Percentiles rank a stretch among this genome's conserved stretches.
Evolutionary conservation across 2,329 filamentous ascomycete genomes (phyloP).

Genomic region (Fusarium circinatum): DNA sequence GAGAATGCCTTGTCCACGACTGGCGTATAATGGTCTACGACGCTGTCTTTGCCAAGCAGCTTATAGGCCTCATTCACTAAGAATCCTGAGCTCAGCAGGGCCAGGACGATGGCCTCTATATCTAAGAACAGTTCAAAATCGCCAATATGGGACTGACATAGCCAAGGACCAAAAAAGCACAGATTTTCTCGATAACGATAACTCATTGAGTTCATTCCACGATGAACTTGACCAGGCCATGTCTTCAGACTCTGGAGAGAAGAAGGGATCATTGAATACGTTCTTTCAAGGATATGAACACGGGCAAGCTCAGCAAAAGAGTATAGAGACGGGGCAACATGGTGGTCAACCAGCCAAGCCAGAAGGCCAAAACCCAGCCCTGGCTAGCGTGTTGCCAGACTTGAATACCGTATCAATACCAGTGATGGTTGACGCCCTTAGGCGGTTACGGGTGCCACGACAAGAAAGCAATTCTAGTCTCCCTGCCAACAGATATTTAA

Average conservation of each 20-base stretch:
- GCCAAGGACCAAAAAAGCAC: neutral
- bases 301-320: neutral
- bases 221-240: neutral
- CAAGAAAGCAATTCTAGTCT: slow-evolving; percentile 29
- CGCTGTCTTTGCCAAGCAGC: slow-evolving; percentile 70
- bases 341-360: neutral
- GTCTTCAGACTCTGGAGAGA: neutral
- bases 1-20: slow-evolving; percentile 45
- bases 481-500: slow-evolving; percentile 40
- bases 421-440: slow-evolving; percentile 44
- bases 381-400: slow-evolving; percentile 7
- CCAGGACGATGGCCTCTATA: slow-evolving; percentile 8
- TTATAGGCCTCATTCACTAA: slow-evolving; percentile 53
- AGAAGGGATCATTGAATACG: neutral
- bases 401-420: slow-evolving; percentile 11
- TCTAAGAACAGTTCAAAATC: slow-evolving; percentile 18
- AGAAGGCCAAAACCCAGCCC: slow-evolving; percentile 10
- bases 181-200: neutral
- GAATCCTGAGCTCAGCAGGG: slow-evolving; percentile 40
- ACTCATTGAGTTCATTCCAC: neutral
- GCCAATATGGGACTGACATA: slow-evolving; percentile 31
- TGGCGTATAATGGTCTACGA: slow-evolving; percentile 69
- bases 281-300: slow-evolving; percentile 3
- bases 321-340: neutral
- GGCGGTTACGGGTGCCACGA: slow-evolving; percentile 39